Conservation (phyloP, 768 basidiomycete genomes). For the Termitomyces titanicus region DNA sequence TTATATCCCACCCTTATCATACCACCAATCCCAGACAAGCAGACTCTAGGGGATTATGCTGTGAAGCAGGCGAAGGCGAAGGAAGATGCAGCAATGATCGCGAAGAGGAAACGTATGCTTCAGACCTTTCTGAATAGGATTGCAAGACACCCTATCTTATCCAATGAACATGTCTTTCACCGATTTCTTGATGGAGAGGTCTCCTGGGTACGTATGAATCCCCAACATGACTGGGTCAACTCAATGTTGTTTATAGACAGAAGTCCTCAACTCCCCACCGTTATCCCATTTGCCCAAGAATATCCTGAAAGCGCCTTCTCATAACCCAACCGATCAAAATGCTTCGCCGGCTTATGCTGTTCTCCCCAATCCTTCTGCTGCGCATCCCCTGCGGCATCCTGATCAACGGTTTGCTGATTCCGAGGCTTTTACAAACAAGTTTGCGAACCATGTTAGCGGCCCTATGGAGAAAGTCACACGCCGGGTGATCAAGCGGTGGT, state of each 20-base stretch:
- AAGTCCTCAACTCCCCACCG: slow-evolving; percentile 91
- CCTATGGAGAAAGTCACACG: slow-evolving; percentile 97
- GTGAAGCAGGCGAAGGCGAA: slow-evolving; percentile 96
- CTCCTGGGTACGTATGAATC: slow-evolving; percentile 71
- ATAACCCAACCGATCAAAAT: slow-evolving; percentile 84
- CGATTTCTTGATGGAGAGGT: slow-evolving; percentile 94
- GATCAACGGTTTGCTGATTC: slow-evolving; percentile 97
- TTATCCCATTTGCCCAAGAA: slow-evolving; percentile 92
- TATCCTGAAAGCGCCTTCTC: slow-evolving; percentile 90
- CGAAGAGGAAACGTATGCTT: slow-evolving; percentile 88
- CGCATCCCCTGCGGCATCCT: slow-evolving; percentile 85
- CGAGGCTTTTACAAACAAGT: slow-evolving; percentile 94
- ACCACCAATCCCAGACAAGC: slow-evolving; percentile 96
- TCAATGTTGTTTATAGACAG: slow-evolving; percentile 48
- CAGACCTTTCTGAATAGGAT: slow-evolving; percentile 93
- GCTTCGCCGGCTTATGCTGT: slow-evolving; percentile 74
- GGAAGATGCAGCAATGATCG: slow-evolving; percentile 90
- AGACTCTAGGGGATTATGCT: slow-evolving; percentile 93
- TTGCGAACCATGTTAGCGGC: slow-evolving; percentile 85
- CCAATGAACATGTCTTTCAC: slow-evolving; percentile 95
- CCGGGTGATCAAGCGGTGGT: slow-evolving; percentile 90
- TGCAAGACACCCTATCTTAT: slow-evolving; percentile 88
- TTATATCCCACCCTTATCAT: slow-evolving; percentile 96
- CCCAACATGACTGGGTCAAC: not conserved
- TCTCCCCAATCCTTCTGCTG: slow-evolving; percentile 85